phyloP scores from a whole-genome alignment of 805 yeast species.

The Teunomyces barrocoloradensis region DNA sequence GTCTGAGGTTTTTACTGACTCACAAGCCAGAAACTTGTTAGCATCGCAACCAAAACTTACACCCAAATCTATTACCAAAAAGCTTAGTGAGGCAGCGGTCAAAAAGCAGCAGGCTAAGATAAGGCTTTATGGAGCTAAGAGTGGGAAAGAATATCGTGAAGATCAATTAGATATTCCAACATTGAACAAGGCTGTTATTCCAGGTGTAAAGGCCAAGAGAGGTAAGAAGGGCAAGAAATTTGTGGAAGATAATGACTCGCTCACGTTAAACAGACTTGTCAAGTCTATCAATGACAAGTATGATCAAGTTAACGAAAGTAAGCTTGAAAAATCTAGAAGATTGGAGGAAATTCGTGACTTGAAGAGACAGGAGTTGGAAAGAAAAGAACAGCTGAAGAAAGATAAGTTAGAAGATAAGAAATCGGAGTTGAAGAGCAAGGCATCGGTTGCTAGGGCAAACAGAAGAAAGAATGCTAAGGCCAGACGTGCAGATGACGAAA shows the following conservation, averaged over 20 bases:
- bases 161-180: slow-evolving; percentile 77
- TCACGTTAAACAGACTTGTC: slow-evolving; percentile 65
- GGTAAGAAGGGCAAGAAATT: slow-evolving; percentile 90
- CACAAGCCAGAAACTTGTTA: slow-evolving; percentile 66
- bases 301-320: slow-evolving; percentile 79
- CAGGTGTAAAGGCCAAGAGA: slow-evolving; percentile 71
- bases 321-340: slow-evolving; percentile 84
- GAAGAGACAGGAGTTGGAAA: slow-evolving; percentile 82
- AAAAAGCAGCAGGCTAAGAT: slow-evolving; percentile 66
- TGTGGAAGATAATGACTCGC: slow-evolving; percentile 64
- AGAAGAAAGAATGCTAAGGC: slow-evolving; percentile 60
- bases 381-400: slow-evolving; percentile 69
- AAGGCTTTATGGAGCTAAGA: slow-evolving; percentile 65
- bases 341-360: slow-evolving; percentile 87
- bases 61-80: slow-evolving; percentile 53
- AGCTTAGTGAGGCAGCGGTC: slow-evolving; percentile 49
- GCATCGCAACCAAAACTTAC: slow-evolving; percentile 57
- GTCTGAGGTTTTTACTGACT: slow-evolving; percentile 65
- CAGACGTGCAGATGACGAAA: slow-evolving; percentile 24
- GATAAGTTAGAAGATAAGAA: slow-evolving; percentile 74
- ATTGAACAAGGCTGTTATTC: slow-evolving; percentile 77
- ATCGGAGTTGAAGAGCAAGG: slow-evolving; percentile 69
- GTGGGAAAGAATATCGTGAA: slow-evolving; percentile 61
- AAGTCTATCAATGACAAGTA: slow-evolving; percentile 78
- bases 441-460: slow-evolving; percentile 62